Evolutionary conservation across 2,329 filamentous ascomycete species (phyloP).

Genomic region (Fusarium liriodendri): DNA sequence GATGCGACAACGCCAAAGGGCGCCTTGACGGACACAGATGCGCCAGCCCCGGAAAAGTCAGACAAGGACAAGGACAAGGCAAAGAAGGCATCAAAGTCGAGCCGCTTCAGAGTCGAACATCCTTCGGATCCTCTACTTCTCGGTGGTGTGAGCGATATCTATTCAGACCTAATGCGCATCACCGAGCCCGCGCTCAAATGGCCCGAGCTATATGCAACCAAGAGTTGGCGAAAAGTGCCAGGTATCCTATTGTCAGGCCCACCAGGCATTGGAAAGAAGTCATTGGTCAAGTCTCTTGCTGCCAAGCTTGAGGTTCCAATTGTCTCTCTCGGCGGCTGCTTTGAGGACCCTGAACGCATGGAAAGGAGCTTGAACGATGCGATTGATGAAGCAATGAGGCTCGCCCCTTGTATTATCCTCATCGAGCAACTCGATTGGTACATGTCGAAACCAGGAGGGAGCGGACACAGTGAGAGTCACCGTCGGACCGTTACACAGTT

Average conservation of each 20-base stretch:
- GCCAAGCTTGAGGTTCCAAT: conserved; percentile 79
- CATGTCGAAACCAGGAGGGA: conserved; percentile 84
- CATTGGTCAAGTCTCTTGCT: conserved; percentile 79
- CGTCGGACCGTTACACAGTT: conserved; percentile 87
- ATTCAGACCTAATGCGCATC: conserved; percentile 34
- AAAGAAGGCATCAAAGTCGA: conserved; percentile 48
- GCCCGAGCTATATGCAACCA: conserved; percentile 32
- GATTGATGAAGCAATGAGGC: conserved; percentile 81
- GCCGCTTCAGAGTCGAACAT: conserved; percentile 47
- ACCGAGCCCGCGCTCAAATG: conserved; percentile 30
- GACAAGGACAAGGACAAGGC: conserved; percentile 48
- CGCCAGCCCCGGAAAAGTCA: conserved; percentile 33
- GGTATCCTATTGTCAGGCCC: conserved; percentile 84
- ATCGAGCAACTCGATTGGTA: conserved; percentile 88
- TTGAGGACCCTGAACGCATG: conserved; percentile 53
- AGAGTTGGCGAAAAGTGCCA: conserved; percentile 22
- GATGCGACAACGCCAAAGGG: conserved; percentile 26
- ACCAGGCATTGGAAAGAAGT: conserved; percentile 83
- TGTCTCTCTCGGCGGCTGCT: conserved; percentile 62
- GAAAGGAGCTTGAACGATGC: conserved; percentile 54
- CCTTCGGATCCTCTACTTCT: conserved; percentile 35
- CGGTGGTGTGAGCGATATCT: conserved; percentile 46
- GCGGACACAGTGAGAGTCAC: conserved; percentile 88
- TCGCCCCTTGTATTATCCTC: conserved; percentile 90
- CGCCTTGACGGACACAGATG: conserved; percentile 34